Conservation (phyloP, 164 flowering plant genomes). For the Amborella trichopoda region DNA sequence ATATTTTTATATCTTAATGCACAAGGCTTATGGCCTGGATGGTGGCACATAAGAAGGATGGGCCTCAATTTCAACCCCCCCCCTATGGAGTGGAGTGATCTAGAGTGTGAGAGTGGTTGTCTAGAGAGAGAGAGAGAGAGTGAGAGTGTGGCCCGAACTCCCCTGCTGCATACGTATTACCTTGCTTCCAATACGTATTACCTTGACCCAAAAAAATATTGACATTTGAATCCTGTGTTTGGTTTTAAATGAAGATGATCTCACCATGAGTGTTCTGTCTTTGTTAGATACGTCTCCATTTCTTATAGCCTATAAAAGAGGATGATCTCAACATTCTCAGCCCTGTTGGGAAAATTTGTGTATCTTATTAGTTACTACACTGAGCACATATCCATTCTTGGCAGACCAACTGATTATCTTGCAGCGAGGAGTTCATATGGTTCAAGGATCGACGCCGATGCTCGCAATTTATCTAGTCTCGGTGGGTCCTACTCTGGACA, state of each 20-base stretch:
- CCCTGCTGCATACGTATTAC: too few relatives aligned
- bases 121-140: too few relatives aligned
- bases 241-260: background rate
- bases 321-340: background rate
- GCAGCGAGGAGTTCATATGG: slow-evolving; percentile 68
- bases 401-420: slow-evolving; percentile 96
- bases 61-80: too few relatives aligned
- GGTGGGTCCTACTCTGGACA: slow-evolving; percentile 47
- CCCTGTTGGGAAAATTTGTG: background rate
- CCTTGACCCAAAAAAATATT: too few relatives aligned
- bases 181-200: too few relatives aligned
- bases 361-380: slow-evolving; percentile 30
- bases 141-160: too few relatives aligned
- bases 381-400: slow-evolving; percentile 79
- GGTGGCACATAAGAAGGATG: too few relatives aligned
- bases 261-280: background rate
- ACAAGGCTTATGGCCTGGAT: too few relatives aligned
- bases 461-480: slow-evolving; percentile 42
- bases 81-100: too few relatives aligned
- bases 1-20: too few relatives aligned
- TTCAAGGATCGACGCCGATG: slow-evolving; percentile 70
- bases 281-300: slow-evolving; percentile 19
- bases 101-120: too few relatives aligned
- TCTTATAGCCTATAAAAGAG: slow-evolving; percentile 1
- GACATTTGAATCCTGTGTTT: background rate